Base-by-base conservation (phyloP, 768 basidiomycete genomes). In the Leucosporidium scottii region DNA sequence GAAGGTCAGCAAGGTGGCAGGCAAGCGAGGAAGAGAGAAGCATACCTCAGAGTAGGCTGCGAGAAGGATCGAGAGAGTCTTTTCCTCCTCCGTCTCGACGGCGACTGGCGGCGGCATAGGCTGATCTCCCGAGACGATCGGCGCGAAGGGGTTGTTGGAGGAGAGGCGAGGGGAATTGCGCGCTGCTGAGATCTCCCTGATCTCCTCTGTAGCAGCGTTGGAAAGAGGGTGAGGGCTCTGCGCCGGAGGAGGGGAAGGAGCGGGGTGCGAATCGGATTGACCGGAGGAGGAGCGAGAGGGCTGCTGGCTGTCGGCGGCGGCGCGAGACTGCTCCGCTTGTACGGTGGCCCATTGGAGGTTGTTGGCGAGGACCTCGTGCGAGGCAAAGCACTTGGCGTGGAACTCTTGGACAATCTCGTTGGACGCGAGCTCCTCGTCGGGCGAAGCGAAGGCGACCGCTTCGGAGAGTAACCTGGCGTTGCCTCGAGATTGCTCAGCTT, bases 391-490 rank as follows among this genome's bases (percentile, higher is more conserved):
- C 25, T 71, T 67, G 4, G 48, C 6, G 59, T 71, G 62, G 61
- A 75, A 71, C 56, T 75, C 74, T 70, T 69, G 65, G 3, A 73
- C 58, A 27, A 73, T 69, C 54, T 71, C 69, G 62, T 73, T 67
- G 54, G 12, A 44, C 27, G 66, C 62, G 21, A 72, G 30, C 21
- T 48, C 62, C 48, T 34, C 70, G 4, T 59, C 65, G 0, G 64
- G 50, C 30, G 50, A 20, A 18, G 58, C 67, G 48, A 66, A 65
- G 1, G 61, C 66, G 53, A 73, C 55, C 23, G 69, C 61, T 31
- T 75, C 74, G n/a, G 36, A 34, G 28, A 75, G 53, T 61, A 75
- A 60, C 51, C 65, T 62, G 12, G 74, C 74, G 21, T 65, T 64
- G 1, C 63, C 63, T 28, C 34, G 50, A 4, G 67, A 70, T 55